These are phyloP conservation scores for Penicillium paradoxum DNA, from an alignment of 495 filamentous ascomycete genomes.

Conservation along the genomic window DNA sequence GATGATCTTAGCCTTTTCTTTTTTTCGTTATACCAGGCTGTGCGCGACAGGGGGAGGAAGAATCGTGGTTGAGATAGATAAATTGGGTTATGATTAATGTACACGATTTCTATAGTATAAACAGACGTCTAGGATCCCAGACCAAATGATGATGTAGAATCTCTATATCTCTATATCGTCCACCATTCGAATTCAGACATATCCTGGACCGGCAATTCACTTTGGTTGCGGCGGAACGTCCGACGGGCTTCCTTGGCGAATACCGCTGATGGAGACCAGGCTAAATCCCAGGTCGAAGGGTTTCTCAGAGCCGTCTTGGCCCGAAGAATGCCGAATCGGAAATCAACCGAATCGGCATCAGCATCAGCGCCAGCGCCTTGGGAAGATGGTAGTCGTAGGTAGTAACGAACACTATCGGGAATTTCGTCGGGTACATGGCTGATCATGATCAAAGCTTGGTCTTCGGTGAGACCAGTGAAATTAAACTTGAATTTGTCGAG, in stretches of 20 bases:
- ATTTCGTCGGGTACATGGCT: conserved; percentile 90
- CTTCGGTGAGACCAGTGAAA: conserved; percentile 43
- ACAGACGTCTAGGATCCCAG: background rate
- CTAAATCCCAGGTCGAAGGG: conserved; percentile 23
- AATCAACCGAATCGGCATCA: conserved; percentile 33
- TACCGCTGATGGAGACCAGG: conserved; percentile 23
- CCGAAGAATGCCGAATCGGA: conserved; percentile 32
- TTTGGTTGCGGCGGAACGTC: background rate
- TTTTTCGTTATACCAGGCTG: too few relatives aligned
- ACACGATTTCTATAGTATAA: background rate
- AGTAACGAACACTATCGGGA: conserved; percentile 70
- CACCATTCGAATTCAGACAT: conserved; percentile 1
- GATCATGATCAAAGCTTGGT: conserved; percentile 79
- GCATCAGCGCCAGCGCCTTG: conserved; percentile 41
- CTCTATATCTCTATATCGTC: conserved; percentile 1
- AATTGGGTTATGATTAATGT: background rate
- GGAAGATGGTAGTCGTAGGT: conserved; percentile 66
- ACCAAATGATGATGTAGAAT: background rate
- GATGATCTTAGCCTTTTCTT: too few relatives aligned
- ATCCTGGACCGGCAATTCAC: background rate
- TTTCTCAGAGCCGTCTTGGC: conserved; percentile 14
- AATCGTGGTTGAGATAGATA: background rate
- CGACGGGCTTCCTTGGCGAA: conserved; percentile 14
- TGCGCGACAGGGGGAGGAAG: too few relatives aligned
- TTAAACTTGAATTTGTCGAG: conserved; percentile 1